Evolutionary conservation across 495 filamentous ascomycete species (phyloP), one percentile per base, ranked within the genome.

Genomic region (Penicillium crystallinum): DNA sequence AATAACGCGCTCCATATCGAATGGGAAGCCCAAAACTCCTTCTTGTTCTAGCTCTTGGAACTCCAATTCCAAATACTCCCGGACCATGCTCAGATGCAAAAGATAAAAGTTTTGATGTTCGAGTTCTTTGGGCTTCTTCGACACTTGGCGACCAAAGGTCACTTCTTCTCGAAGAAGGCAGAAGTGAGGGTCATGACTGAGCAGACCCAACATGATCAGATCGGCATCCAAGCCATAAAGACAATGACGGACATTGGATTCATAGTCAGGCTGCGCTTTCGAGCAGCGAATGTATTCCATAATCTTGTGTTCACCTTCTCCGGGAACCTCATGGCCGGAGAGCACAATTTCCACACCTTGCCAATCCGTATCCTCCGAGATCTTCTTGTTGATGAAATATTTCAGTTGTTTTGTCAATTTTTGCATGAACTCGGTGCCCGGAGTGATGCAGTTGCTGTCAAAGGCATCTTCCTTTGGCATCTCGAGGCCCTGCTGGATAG

Each of bases 81-180:
- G 84, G 40, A 99, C 93, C 59, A 99, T 87, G 75, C 90, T 96
- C 37, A 99, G 78, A 75, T 99, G 95, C 80, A 99, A 83, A 25
- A 99, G 77, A 68, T 90, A 99, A 74, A 99, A 99, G 65, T 96
- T 99, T 65, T 99, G 95, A 68, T 97, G 92, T 64, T 99, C 95
- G 51, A 99, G 74, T 67, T 97, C 93, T 67, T 95, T 97, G 9
- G 88, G 86, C 66, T 96, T 96, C 53, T 85, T 81, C 64, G 88
- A 85, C 43, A 78, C 84, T 61, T 90, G 81, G 38, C 90, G 83
- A 44, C 95, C 95, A 73, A 99, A 97, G 0, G 90, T 97, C 39
- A 99, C 95, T 67, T 99, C 95, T 65, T 99, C 95, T 61, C 95
- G 87, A 38, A 99, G 81, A 21, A 99, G 77, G 72, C 90, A 96